Conservation (phyloP, 495 filamentous ascomycete species). For the Pseudevernia furfuracea region DNA sequence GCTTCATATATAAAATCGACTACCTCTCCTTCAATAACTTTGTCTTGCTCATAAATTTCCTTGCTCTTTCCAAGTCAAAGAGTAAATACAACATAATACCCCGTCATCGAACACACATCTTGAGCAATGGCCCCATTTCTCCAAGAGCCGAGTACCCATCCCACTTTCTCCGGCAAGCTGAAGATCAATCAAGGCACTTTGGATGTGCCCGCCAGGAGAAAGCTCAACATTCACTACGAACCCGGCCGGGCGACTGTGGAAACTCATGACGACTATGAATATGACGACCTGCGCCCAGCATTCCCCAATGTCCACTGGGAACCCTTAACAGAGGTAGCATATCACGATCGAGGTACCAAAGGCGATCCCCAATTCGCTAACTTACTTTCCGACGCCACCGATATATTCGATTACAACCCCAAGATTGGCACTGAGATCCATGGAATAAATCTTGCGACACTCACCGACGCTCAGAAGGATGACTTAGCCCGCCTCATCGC, state of each 20-base stretch:
- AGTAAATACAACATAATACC: too few species aligned
- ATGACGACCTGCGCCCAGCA: slow-evolving; percentile 48
- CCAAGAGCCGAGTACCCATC: background rate
- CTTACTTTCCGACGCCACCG: slow-evolving; percentile 43
- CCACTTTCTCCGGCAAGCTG: background rate
- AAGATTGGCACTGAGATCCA: slow-evolving; percentile 67
- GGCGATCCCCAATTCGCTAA: slow-evolving; percentile 49
- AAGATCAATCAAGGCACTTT: background rate
- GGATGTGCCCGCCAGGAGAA: background rate
- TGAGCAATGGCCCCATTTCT: slow-evolving; percentile 9
- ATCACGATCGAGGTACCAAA: slow-evolving; percentile 48
- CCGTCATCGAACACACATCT: background rate
- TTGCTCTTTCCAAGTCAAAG: too few species aligned
- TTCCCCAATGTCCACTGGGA: slow-evolving; percentile 53
- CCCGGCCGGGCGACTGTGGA: slow-evolving; percentile 44
- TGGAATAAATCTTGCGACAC: slow-evolving; percentile 58
- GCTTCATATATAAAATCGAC: too few species aligned
- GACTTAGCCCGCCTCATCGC: slow-evolving; percentile 67
- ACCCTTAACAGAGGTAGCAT: slow-evolving; percentile 42
- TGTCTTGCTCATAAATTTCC: too few species aligned
- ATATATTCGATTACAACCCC: slow-evolving; percentile 55
- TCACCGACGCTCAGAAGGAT: slow-evolving; percentile 63
- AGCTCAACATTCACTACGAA: slow-evolving; percentile 26
- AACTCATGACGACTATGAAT: slow-evolving; percentile 44
- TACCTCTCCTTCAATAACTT: too few species aligned